These are phyloP conservation scores for Strobilomyces dryophilus DNA, from an alignment of 768 basidiomycete genomes.

Conservation along the genomic window DNA sequence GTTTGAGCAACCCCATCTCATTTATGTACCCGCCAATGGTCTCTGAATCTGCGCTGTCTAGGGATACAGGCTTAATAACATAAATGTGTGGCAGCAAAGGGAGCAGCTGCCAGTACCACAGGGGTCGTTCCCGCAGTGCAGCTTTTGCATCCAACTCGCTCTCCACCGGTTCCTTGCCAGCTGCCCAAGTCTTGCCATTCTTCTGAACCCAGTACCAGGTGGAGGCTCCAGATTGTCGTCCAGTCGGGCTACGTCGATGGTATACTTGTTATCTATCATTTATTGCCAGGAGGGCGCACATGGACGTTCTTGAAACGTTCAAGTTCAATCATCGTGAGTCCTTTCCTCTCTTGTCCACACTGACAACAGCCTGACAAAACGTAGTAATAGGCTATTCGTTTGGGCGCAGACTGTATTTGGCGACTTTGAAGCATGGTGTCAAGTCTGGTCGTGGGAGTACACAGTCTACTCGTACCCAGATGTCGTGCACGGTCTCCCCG, in stretches of 20 bases:
- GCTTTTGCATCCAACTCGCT: conserved; percentile 32
- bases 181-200: conserved; percentile 43
- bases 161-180: conserved; percentile 41
- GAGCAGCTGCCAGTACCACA: conserved; percentile 33
- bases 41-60: conserved; percentile 86
- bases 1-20: conserved; percentile 88
- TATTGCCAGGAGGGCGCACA: too few species aligned
- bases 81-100: conserved; percentile 54
- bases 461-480: neutral
- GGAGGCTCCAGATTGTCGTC: conserved; percentile 34
- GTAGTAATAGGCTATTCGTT: too few species aligned
- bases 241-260: conserved; percentile 68
- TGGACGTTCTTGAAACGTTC: too few species aligned
- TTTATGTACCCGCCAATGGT: conserved; percentile 93
- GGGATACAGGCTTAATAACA: conserved; percentile 88
- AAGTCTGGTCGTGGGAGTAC: conserved; percentile 61
- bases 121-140: conserved; percentile 23
- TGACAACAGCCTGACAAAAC: too few species aligned
- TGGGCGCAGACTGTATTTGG: too few species aligned
- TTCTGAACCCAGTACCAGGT: conserved; percentile 19
- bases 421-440: too few species aligned
- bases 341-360: too few species aligned
- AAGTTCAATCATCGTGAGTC: too few species aligned
- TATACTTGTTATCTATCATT: too few species aligned
- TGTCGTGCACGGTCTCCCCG: neutral